These are phyloP conservation scores for Leptosphaerulina australis DNA, from an alignment of 2,329 filamentous ascomycete genomes.

Conservation along the genomic window DNA sequence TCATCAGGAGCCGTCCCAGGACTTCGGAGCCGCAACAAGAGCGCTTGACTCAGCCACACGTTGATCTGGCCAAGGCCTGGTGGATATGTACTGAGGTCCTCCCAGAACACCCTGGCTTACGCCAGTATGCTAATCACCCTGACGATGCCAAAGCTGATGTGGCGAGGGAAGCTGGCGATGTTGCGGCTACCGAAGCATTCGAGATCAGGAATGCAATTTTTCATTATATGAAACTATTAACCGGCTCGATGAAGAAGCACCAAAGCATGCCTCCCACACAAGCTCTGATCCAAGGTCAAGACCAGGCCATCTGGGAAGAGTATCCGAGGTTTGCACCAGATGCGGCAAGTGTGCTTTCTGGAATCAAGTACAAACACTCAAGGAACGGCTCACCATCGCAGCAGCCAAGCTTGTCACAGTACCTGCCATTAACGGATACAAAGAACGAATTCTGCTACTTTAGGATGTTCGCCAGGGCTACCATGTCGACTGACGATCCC, in stretches of 20 bases:
- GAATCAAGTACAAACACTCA: slow-evolving; percentile 25
- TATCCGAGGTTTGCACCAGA: slow-evolving; percentile 77
- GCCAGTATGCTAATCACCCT: slow-evolving; percentile 31
- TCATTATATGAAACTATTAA: slow-evolving; percentile 72
- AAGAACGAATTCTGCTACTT: slow-evolving; percentile 77
- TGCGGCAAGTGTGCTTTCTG: slow-evolving; percentile 67
- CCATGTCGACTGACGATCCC: slow-evolving; percentile 71
- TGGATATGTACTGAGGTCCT: slow-evolving; percentile 69
- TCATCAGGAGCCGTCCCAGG: slow-evolving; percentile 69
- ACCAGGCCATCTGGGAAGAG: slow-evolving; percentile 80
- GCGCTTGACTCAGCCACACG: slow-evolving; percentile 73
- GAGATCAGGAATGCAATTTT: slow-evolving; percentile 62
- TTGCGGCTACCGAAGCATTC: slow-evolving; percentile 53
- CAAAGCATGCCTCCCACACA: slow-evolving; percentile 70
- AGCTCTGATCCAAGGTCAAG: slow-evolving; percentile 75
- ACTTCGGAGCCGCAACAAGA: slow-evolving; percentile 59
- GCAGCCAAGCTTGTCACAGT: slow-evolving; percentile 62
- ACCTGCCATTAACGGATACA: slow-evolving; percentile 79
- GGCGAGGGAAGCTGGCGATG: slow-evolving; percentile 52
- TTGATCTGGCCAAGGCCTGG: slow-evolving; percentile 82
- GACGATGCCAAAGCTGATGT: slow-evolving; percentile 46
- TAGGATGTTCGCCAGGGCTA: slow-evolving; percentile 75
- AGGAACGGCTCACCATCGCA: slow-evolving; percentile 50
- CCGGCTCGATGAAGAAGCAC: slow-evolving; percentile 84
- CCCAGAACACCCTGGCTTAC: slow-evolving; percentile 40